phyloP scores from a whole-genome alignment of 2,329 filamentous ascomycete genomes.

The Colletotrichum eremochloae region DNA sequence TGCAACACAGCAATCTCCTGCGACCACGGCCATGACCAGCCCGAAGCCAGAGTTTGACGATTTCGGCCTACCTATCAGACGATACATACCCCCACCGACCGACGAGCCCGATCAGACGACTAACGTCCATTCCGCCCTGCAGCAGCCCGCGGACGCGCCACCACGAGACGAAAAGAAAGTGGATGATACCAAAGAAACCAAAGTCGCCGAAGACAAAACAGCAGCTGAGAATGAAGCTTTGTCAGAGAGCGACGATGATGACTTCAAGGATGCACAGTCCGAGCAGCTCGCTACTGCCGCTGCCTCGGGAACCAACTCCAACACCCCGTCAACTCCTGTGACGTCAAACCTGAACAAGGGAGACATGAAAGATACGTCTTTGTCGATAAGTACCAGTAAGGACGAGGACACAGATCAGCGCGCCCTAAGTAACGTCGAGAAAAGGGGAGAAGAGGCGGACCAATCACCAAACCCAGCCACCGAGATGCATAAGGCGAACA shows the following conservation, averaged over 20 bases:
- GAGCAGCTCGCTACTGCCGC: constrained; percentile 30
- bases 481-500: background rate
- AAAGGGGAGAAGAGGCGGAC: constrained; percentile 7
- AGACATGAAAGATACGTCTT: constrained; percentile 12
- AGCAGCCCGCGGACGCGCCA: constrained; percentile 19
- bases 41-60: constrained; percentile 71
- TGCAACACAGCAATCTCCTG: constrained; percentile 46
- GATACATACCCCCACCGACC: constrained; percentile 54
- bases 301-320: constrained; percentile 32
- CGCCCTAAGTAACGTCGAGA: background rate
- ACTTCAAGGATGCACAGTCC: constrained; percentile 48
- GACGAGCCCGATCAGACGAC: constrained; percentile 36
- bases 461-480: background rate
- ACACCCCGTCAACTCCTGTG: constrained; percentile 32
- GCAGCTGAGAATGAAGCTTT: constrained; percentile 36
- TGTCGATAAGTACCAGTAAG: constrained; percentile 22
- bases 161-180: constrained; percentile 33
- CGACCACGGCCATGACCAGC: constrained; percentile 48
- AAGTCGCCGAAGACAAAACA: constrained; percentile 28
- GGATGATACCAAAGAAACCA: constrained; percentile 26
- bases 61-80: constrained; percentile 76
- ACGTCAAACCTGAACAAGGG: constrained; percentile 32
- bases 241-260: constrained; percentile 47
- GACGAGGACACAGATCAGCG: constrained; percentile 13
- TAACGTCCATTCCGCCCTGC: constrained; percentile 21